These are phyloP conservation scores for Camelina laxa DNA, from an alignment of 345 rosid genomes.

Conservation along the genomic window DNA sequence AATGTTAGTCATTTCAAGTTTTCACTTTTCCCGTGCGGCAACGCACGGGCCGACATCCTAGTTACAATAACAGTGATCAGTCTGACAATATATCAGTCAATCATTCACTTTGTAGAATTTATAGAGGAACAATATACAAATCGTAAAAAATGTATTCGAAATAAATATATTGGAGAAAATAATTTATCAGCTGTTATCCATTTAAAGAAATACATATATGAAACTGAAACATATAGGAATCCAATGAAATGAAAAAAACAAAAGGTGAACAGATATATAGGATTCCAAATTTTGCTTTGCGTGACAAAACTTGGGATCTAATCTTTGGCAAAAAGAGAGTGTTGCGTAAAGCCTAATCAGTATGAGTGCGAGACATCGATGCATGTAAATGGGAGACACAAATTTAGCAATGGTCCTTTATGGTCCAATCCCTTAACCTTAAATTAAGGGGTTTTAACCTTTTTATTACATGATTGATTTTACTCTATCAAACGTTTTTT, in stretches of 20 bases:
- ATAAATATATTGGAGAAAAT: neutral
- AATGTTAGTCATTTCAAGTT: too few relatives aligned
- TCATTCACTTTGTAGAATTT: conserved; percentile 1
- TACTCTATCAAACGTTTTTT: neutral
- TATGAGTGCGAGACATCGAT: conserved; percentile 41
- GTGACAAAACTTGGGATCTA: conserved; percentile 41
- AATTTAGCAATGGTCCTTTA: conserved; percentile 37
- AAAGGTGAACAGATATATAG: conserved; percentile 28
- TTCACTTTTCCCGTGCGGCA: too few relatives aligned
- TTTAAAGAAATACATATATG: neutral
- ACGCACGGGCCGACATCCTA: too few relatives aligned
- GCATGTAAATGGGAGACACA: conserved; percentile 42
- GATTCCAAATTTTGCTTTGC: conserved; percentile 31
- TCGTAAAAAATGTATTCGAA: conserved; percentile 9
- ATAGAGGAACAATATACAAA: neutral
- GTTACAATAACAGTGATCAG: neutral
- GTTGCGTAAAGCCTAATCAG: conserved; percentile 43
- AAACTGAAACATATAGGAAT: conserved; percentile 19
- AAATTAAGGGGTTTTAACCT: conserved; percentile 25
- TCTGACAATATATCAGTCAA: conserved; percentile 3
- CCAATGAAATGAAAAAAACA: conserved; percentile 17
- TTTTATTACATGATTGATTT: conserved; percentile 21
- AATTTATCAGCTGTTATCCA: neutral
- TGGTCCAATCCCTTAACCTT: conserved; percentile 42
- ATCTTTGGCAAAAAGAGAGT: conserved; percentile 41